Evolutionary conservation across 163 green algal genomes (phyloP).

Genomic region (Scenedesmus sp.): DNA sequence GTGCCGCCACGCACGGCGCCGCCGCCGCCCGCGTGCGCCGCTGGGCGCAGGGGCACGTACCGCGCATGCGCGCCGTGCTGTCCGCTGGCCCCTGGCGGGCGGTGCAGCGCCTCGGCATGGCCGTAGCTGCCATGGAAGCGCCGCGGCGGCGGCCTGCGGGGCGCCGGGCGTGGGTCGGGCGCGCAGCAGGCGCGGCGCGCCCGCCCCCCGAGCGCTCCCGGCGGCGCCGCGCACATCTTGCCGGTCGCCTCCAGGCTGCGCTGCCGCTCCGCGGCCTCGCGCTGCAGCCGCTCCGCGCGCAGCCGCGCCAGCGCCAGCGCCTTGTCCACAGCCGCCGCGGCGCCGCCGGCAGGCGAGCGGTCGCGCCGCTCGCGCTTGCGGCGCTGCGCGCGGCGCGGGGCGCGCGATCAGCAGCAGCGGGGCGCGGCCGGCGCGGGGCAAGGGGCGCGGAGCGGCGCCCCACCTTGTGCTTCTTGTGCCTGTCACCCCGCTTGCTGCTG

Average conservation of each 20-base stretch:
- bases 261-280: slow-evolving; percentile 27
- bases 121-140: slow-evolving; percentile 28
- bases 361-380: slow-evolving; percentile 16
- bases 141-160: neutral
- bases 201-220: neutral
- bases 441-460: too few species aligned
- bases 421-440: too few species aligned
- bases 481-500: neutral
- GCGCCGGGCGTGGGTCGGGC: neutral
- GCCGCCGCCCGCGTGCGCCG: too few species aligned
- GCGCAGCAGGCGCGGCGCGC: neutral
- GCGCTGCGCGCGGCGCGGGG: neutral
- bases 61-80: too few species aligned
- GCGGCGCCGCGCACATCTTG: neutral
- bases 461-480: slow-evolving; percentile 1
- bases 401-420: too few species aligned
- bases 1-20: too few species aligned
- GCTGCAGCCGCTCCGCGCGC: slow-evolving; percentile 25
- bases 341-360: neutral
- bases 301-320: slow-evolving; percentile 9
- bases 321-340: slow-evolving; percentile 6
- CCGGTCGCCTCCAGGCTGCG: slow-evolving; percentile 18
- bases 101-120: slow-evolving; percentile 21
- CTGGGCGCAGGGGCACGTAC: too few species aligned
- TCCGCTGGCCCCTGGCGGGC: too few species aligned